Evolutionary conservation across 495 filamentous ascomycete species (phyloP).

Genomic region (Entonaema liquescens): DNA sequence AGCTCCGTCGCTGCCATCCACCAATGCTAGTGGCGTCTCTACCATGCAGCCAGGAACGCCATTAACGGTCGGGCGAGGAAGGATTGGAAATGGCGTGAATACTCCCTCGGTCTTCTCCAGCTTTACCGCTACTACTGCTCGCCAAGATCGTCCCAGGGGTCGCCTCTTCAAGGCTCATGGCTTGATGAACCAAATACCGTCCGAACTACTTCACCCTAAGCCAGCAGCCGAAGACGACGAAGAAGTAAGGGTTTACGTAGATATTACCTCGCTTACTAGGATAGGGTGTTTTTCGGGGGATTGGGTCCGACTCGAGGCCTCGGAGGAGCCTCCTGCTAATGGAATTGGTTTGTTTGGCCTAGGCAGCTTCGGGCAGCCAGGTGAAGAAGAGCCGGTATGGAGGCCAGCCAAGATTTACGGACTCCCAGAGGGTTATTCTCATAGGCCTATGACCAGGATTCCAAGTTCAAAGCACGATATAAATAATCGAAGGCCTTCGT

Average conservation of each 20-base stretch:
- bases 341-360: slow-evolving; percentile 64
- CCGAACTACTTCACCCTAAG: slow-evolving; percentile 83
- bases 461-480: slow-evolving; percentile 57
- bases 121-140: slow-evolving; percentile 81
- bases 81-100: slow-evolving; percentile 70
- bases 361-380: slow-evolving; percentile 60
- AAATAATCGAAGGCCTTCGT: slow-evolving; percentile 57
- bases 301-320: slow-evolving; percentile 87
- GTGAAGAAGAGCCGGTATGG: slow-evolving; percentile 62
- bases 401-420: slow-evolving; percentile 87
- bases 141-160: slow-evolving; percentile 66
- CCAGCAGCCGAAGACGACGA: slow-evolving; percentile 80
- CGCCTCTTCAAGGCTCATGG: slow-evolving; percentile 80
- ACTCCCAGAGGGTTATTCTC: slow-evolving; percentile 74
- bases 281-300: slow-evolving; percentile 97
- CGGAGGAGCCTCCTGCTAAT: slow-evolving; percentile 70
- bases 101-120: slow-evolving; percentile 88
- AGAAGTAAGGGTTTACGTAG: slow-evolving; percentile 88
- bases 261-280: slow-evolving; percentile 81
- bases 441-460: slow-evolving; percentile 61
- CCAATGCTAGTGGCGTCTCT: slow-evolving; percentile 72
- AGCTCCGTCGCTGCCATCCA: slow-evolving; percentile 76
- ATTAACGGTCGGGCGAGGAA: slow-evolving; percentile 65
- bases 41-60: slow-evolving; percentile 77
- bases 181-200: slow-evolving; percentile 73